These are phyloP conservation scores for Caryopteris hybrid DNA, from an alignment of 305 asterid species.

Conservation along the genomic window DNA sequence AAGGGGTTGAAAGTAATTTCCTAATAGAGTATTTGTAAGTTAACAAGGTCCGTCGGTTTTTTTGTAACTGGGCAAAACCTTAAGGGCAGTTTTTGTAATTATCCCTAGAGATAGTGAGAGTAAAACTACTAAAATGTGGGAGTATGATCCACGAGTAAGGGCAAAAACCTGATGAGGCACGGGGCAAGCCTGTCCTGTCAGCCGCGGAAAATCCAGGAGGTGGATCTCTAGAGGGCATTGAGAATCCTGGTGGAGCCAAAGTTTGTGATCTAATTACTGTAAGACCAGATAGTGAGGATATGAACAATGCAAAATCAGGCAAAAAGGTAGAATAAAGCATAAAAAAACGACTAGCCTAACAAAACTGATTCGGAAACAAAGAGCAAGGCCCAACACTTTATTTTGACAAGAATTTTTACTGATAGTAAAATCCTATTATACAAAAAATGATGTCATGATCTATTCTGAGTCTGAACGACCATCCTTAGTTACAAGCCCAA, in stretches of 20 bases:
- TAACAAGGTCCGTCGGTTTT: too few relatives aligned
- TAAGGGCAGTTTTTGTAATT: background rate
- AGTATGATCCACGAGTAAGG: background rate
- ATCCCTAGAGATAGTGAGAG: background rate
- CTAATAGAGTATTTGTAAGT: too few relatives aligned
- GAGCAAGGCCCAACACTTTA: background rate
- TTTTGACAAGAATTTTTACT: background rate
- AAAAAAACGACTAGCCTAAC: background rate
- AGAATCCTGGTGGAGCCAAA: constrained; percentile 81
- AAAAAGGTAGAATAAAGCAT: background rate
- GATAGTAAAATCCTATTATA: background rate
- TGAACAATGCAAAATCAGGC: background rate
- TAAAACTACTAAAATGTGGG: background rate
- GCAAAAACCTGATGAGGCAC: constrained; percentile 55
- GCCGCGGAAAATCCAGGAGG: constrained; percentile 75
- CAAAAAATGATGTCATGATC: background rate
- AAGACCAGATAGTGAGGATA: constrained; percentile 12
- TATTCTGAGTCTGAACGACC: background rate
- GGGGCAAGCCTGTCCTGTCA: constrained; percentile 46
- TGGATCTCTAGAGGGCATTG: constrained; percentile 62
- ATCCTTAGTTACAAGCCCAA: background rate
- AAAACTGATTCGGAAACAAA: background rate
- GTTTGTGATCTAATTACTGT: constrained; percentile 62
- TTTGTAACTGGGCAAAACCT: too few relatives aligned
- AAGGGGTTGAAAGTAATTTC: too few relatives aligned